Evolutionary conservation across 352 stramenopile species (phyloP), one percentile per base, ranked within the genome.

Genomic region (Phytophthora sp.): DNA sequence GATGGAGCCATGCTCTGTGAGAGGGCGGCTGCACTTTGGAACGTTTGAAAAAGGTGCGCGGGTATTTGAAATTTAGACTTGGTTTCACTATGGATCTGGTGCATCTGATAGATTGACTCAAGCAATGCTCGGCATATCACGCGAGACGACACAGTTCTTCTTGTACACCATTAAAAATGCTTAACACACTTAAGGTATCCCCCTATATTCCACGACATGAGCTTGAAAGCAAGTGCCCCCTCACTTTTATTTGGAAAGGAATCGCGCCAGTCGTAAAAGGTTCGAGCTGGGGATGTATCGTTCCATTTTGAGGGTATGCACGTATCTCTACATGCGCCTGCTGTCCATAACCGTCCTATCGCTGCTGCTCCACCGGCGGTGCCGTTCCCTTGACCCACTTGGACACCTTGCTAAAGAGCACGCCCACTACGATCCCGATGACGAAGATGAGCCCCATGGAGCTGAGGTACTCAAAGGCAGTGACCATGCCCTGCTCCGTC

Each of bases 391-490:
- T 77, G 45, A 77, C 31, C 66, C 59, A 70, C 26, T 69, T 75
- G n/a, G 69, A 47, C 49, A 74, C 44, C 53, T 82, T 84, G 38
- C 63, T 73, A 50, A 83, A 87, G 46, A 63, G 53, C 21, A 85
- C 44, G 42, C 88, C 88, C 20, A 94, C 72, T n/a, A 81, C 35
- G 27, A 91, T 83, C 18, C 88, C 86, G 12, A 86, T 62, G 26
- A 82, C 70, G 56, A 94, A 93, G 46, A 94, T 81, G 39, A 85
- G 49, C 12, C 88, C 88, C 88, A 94, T 94, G 27, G 82, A 74
- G 35, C 83, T 73, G 36, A 92, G 63, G 63, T 90, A 95, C 64
- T 93, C 88, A 60, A 95, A 94, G 6, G 56, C 67, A 31, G 72
- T 82, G 57, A 95, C 76, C 81, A 93, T 82, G n/a, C 55, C 58